Conservation (phyloP, 805 yeast genomes). For the Diddensiella santjacobensis region DNA sequence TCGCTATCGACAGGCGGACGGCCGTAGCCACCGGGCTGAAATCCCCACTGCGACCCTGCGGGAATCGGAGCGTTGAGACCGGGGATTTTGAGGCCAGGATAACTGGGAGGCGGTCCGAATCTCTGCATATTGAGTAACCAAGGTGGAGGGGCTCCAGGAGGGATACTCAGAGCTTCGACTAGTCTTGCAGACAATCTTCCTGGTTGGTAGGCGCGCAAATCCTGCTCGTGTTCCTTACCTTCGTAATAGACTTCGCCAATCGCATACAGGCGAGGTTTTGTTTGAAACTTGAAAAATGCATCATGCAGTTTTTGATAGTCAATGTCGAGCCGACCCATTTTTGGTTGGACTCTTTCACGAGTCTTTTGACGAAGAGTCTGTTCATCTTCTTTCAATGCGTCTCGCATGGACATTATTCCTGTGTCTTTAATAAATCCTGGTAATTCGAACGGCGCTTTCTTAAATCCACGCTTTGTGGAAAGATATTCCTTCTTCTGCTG, state of each 20-base stretch:
- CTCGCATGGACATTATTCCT: constrained; percentile 84
- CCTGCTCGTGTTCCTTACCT: constrained; percentile 58
- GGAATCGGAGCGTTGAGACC: constrained; percentile 45
- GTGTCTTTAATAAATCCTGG: constrained; percentile 78
- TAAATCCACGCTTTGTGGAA: constrained; percentile 60
- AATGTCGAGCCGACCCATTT: constrained; percentile 78
- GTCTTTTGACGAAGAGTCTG: constrained; percentile 64
- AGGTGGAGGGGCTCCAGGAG: constrained; percentile 61
- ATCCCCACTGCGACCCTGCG: constrained; percentile 38
- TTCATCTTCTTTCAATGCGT: constrained; percentile 47
- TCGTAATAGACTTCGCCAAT: constrained; percentile 81
- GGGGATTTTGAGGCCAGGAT: constrained; percentile 59
- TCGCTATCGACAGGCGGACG: constrained; percentile 35
- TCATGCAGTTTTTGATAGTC: constrained; percentile 79
- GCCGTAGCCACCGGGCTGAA: constrained; percentile 40
- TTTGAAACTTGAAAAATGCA: constrained; percentile 81
- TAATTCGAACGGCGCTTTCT: constrained; percentile 66
- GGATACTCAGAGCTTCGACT: constrained; percentile 65
- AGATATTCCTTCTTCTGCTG: constrained; percentile 69
- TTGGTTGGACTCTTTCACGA: constrained; percentile 85
- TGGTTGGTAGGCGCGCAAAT: constrained; percentile 49
- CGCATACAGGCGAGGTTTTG: constrained; percentile 63
- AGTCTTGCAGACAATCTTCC: constrained; percentile 62
- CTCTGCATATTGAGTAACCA: constrained; percentile 71
- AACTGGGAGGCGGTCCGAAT: constrained; percentile 81